phyloP scores from a whole-genome alignment of 495 filamentous ascomycete genomes.

The Bathelium albidoporum region DNA sequence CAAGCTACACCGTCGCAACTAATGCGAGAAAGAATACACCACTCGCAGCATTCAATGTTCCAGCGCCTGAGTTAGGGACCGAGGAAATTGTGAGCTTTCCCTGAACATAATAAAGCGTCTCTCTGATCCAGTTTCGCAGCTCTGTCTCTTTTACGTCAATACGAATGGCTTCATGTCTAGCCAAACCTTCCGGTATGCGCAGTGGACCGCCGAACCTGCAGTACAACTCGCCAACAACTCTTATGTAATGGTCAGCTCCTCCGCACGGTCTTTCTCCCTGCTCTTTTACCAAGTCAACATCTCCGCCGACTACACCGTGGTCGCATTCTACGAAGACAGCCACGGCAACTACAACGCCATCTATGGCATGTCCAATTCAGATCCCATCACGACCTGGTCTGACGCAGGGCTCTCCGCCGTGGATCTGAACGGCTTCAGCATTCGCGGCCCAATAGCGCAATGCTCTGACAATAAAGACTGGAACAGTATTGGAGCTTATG shows the following conservation, averaged over 20 bases:
- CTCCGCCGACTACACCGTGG: not conserved
- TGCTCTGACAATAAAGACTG: not conserved
- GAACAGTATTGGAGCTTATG: not conserved
- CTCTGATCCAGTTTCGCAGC: not conserved
- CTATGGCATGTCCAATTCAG: not conserved
- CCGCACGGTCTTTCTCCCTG: not conserved
- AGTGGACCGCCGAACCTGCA: not conserved
- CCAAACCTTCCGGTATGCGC: not conserved
- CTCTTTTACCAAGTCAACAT: not conserved
- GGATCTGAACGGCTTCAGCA: not conserved
- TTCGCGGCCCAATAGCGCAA: not conserved
- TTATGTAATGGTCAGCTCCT: not conserved
- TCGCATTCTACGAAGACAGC: not conserved
- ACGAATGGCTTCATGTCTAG: not conserved
- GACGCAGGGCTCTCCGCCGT: not conserved
- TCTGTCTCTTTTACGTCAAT: not conserved
- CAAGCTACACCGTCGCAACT: not conserved
- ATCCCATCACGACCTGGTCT: not conserved
- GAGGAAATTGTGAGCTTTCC: not conserved
- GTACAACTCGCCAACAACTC: not conserved
- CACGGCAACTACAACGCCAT: not conserved
- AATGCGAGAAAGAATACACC: not conserved
- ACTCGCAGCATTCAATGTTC: not conserved
- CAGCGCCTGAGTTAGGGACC: not conserved
- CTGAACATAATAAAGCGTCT: not conserved